These are phyloP conservation scores for Pyricularia pennisetigena DNA, from an alignment of 2,329 filamentous ascomycete species.

Conservation along the genomic window DNA sequence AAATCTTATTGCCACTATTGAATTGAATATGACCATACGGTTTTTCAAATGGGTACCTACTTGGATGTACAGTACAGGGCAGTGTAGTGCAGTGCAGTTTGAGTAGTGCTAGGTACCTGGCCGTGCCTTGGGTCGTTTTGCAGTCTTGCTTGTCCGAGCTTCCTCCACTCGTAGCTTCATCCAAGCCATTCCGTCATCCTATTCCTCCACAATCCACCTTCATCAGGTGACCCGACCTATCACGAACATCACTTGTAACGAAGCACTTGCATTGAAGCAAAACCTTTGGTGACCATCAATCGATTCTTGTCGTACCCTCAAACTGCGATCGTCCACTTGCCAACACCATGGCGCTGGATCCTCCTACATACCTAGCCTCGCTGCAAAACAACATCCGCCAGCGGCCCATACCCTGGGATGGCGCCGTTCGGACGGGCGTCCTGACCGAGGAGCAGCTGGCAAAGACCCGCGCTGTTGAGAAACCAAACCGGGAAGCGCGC, in stretches of 20 bases:
- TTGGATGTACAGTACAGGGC: background rate
- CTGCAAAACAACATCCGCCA: conserved; percentile 96
- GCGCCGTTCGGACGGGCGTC: conserved; percentile 83
- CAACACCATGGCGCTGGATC: conserved; percentile 72
- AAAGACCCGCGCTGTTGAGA: conserved; percentile 95
- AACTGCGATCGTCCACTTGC: background rate
- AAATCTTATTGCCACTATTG: background rate
- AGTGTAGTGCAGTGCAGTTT: background rate
- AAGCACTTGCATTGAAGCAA: background rate
- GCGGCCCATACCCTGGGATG: conserved; percentile 95
- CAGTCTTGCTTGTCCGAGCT: background rate
- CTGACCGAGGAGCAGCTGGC: conserved; percentile 89
- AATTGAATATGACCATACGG: background rate
- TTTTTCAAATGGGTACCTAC: background rate
- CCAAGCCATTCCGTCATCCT: conserved; percentile 5
- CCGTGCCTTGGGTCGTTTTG: background rate
- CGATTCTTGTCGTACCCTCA: background rate
- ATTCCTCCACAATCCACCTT: background rate
- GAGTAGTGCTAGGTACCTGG: background rate
- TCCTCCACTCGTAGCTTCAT: background rate
- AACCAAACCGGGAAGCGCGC: conserved; percentile 85
- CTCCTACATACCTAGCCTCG: conserved; percentile 74
- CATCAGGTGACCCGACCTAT: background rate
- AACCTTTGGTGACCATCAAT: background rate
- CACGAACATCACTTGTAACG: background rate